Conservation (phyloP, 208 protist species). For the Trypanosoma brucei region DNA sequence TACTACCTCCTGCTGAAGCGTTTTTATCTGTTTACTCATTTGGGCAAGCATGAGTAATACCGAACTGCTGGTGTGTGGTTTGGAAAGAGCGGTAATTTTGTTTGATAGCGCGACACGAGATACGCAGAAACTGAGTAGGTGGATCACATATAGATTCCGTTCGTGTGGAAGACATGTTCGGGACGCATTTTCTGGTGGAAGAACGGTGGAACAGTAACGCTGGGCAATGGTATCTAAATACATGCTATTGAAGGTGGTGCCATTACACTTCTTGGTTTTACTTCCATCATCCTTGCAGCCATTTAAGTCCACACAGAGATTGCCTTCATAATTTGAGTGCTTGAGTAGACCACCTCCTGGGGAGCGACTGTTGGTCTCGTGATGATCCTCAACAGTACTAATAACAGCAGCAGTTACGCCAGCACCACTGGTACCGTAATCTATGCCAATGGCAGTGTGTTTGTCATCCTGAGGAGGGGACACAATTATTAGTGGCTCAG, state of each 20-base stretch:
- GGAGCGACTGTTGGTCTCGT: too few species aligned
- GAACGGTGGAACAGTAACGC: conserved; percentile 2
- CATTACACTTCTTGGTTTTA: not conserved
- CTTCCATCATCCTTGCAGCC: not conserved
- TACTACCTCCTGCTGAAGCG: conserved; percentile 21
- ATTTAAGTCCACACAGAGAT: not conserved
- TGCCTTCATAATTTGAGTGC: too few species aligned
- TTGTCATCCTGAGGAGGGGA: too few species aligned
- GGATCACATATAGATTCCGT: not conserved
- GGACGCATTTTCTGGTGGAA: not conserved
- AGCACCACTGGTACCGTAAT: too few species aligned
- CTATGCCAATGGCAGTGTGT: too few species aligned
- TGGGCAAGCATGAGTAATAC: conserved; percentile 23
- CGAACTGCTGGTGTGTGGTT: conserved; percentile 10
- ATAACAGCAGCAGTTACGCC: too few species aligned
- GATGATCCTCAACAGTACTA: too few species aligned
- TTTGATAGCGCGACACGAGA: not conserved
- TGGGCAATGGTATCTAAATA: not conserved
- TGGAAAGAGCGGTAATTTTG: conserved; percentile 4
- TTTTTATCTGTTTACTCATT: conserved; percentile 27
- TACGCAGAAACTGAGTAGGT: conserved; percentile 4
- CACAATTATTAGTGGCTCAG: too few species aligned
- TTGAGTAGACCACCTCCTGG: too few species aligned
- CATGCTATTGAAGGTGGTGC: not conserved
- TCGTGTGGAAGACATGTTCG: conserved; percentile 12